Base-by-base conservation (phyloP, 192 early-diverging fungal species). In the Linderina pennispora region DNA sequence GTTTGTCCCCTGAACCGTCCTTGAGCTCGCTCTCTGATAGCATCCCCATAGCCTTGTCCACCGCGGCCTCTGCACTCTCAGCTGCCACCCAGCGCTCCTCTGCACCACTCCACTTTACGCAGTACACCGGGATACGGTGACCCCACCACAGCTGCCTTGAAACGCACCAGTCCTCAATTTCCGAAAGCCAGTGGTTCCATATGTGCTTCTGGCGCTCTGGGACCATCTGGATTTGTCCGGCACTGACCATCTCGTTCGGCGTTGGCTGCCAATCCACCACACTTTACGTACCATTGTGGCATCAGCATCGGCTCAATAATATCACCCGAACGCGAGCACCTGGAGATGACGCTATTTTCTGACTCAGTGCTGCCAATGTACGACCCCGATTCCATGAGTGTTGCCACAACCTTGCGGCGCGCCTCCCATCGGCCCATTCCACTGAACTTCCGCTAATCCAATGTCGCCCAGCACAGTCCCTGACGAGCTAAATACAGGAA, bases 121-220 rank as follows among this genome's bases (percentile, higher is more conserved):
- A 78, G 61, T 95, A 98, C 4, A 89, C 87, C 8, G 95, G 95
- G 34, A 98, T 85, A 24, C 87, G 83, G 55, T 97, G 92, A 18
- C 95, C 95, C 93, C 93, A 98, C 95, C 93, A 98, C 45, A 98
- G 68, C 60, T 98, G 95, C 22, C 95, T 75, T 8, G 94, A 97
- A 31, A 98, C 86, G 53, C 94, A 98, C 95, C 95, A 98, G 62
- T 98, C 95, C 50, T 95, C 85, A 42, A 88, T 89, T 36, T 77
- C 79, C 36, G 80, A 69, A 50, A 97, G 60, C 93, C 95, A 98
- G 19, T 80, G 65, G 66, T 86, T 85, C 88, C 90, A 94, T 36
- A 90, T 88, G 39, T 82, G 85, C 22, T 79, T 76, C 44, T 87
- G 85, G 4, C 77, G 53, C 21, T 74, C 63, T n/a, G 95, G 93